phyloP scores from a whole-genome alignment of 2,329 filamentous ascomycete genomes.

The Xylariales sp. region DNA sequence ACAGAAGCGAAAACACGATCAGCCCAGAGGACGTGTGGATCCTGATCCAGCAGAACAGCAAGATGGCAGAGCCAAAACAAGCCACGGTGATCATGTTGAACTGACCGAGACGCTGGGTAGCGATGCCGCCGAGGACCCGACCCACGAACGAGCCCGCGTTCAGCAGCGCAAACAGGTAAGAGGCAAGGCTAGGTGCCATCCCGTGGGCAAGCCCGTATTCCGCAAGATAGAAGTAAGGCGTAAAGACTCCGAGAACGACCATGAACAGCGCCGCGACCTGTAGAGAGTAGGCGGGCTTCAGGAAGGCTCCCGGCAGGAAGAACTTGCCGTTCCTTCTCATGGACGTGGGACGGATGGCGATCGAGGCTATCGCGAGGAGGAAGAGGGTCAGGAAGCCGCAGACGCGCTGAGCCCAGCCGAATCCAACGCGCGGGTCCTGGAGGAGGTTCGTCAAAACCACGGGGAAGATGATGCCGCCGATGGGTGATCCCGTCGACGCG shows the following conservation, averaged over 20 bases:
- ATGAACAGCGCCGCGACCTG: constrained; percentile 13
- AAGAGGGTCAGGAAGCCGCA: constrained; percentile 14
- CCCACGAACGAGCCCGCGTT: constrained; percentile 42
- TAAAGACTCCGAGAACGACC: constrained; percentile 18
- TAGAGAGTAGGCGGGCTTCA: constrained; percentile 14
- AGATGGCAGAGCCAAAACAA: constrained; percentile 6
- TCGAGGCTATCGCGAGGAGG: constrained; percentile 1
- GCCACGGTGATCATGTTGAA: constrained; percentile 39
- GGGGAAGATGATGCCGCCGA: constrained; percentile 17
- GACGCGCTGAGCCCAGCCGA: constrained; percentile 15
- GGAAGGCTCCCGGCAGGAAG: constrained; percentile 29
- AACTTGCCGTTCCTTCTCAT: constrained; percentile 21
- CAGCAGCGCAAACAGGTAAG: constrained; percentile 57
- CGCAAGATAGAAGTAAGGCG: constrained; percentile 41
- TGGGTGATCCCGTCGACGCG: constrained; percentile 13
- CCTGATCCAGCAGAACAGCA: constrained; percentile 12
- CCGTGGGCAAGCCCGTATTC: constrained; percentile 43
- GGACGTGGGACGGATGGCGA: constrained; percentile 14
- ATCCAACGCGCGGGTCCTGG: constrained; percentile 13
- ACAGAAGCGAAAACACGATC: constrained; percentile 9
- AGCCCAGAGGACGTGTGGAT: constrained; percentile 6
- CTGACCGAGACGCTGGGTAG: constrained; percentile 32
- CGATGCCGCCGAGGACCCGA: neutral
- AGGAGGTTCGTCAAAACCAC: constrained; percentile 13
- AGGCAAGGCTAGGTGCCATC: constrained; percentile 46